Base-by-base conservation (phyloP, 2,329 filamentous ascomycete genomes). In the Epichloe gansuensis region DNA sequence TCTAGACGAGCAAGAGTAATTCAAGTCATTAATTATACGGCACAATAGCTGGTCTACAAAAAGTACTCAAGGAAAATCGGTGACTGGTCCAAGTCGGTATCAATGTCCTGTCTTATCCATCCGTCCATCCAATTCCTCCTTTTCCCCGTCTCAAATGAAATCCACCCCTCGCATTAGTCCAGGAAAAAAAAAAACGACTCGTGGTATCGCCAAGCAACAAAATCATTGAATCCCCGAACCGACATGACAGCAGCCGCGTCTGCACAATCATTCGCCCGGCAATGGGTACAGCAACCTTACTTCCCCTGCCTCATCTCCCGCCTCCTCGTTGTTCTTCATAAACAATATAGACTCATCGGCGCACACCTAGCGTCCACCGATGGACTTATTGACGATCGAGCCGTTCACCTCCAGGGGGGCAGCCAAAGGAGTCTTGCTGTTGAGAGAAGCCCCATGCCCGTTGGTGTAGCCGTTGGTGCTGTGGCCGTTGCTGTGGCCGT, bases 281-380 rank as follows among this genome's bases (percentile, higher is more conserved):
- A 51, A 49, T 42, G 58, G 58, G 54, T 58, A 59, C 56, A 59
- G 53, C 47, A 51, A 46, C 47, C 51, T 36, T 34, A 48, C 39
- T 11, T 44, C 46, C 36, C 39, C 51, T 34, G 15, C 17, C 31
- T 34, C 36, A 17, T 45, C 45, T 2, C 48, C 52, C 4, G 47
- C 49, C 38, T 40, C 49, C 8, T 50, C 39, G 15, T 48, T 42
- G 8, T 17, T 41, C 23, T 47, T 52, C 35, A 48, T 51, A 36
- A 51, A 49, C 25, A 51, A 35, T 49, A 38, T 40, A 9, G 51
- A 48, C 40, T 53, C 55, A 36, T 43, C 53, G 43, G 53, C 50
- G 49, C 54, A 54, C 40, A 48, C 46, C 56, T 60, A 60, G 51
- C 54, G 55, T 8, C 56, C 54, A 38, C 54, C 50, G 25, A 51